Evolutionary conservation across 257 asterid species (phyloP), one percentile per base, ranked within the genome.

Genomic region (Solanum piurae): DNA sequence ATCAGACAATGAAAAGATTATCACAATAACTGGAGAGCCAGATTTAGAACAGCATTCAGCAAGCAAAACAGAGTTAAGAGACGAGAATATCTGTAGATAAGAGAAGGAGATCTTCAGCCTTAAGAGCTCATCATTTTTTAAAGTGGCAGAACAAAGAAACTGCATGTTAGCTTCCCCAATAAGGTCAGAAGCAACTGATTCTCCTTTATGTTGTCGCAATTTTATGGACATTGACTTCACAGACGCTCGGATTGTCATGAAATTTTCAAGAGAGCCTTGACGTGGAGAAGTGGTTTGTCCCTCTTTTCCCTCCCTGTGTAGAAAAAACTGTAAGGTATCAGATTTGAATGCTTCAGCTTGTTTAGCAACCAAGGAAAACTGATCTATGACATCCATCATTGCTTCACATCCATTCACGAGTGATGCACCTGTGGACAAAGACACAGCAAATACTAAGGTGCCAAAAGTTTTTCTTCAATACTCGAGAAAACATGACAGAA

Each of bases 11-110:
- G 92, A 90, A 85, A 93, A 74, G 49, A 87, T 88, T 88, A 93
- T 86, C 87, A 90, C 93, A 88, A 93, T 93, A 90, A 89, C 96
- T 84, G 96, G 90, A 72, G 92, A 91, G 88, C 89, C 90, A n/a
- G 93, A 90, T 83, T 87, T 89, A 33, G 92, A 91, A 87, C 93
- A 66, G 89, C 93, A 92, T 87, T 97, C 95, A 46, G 91, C 94
- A 88, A 97, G 98, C 91, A 91, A 83, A 89, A 95, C 95, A 83
- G 98, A 93, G 87, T 92, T 95, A 66, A 93, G 89, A 20, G 91
- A 89, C 76, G 99, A 97, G 92, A 95, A 95, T 83, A 95, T 90
- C 36, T 91, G 88, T 64, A 95, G 90, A 68, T 94, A 91, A 90
- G 94, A 93, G 86, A 94, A 88, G 34, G 98, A 92, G 86, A 93